Evolutionary conservation across 768 basidiomycete species (phyloP).

Genomic region (Pisolithus orientalis): DNA sequence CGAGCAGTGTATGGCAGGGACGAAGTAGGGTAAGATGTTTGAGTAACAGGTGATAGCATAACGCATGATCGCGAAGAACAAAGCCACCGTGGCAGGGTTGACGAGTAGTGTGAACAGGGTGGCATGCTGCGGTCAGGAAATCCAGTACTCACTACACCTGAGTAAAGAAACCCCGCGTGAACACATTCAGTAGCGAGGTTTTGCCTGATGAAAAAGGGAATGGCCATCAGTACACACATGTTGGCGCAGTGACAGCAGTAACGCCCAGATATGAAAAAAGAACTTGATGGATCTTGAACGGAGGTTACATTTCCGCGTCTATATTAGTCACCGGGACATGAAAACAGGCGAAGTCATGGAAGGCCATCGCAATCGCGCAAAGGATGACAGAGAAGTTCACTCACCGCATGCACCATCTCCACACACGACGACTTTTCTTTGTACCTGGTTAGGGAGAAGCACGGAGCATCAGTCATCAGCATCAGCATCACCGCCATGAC

Average conservation of each 20-base stretch:
- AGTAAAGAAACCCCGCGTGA: slow-evolving; percentile 88
- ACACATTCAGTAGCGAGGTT: slow-evolving; percentile 83
- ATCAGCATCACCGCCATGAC: background rate
- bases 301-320: too few relatives aligned
- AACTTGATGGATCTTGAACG: background rate
- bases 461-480: slow-evolving; percentile 8
- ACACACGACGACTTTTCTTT: slow-evolving; percentile 78
- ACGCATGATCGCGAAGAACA: background rate
- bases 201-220: slow-evolving; percentile 45
- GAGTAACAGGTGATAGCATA: background rate
- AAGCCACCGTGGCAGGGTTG: background rate
- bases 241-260: background rate
- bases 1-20: background rate
- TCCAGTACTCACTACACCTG: slow-evolving; percentile 71
- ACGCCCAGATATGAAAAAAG: background rate
- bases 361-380: background rate
- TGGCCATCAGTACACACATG: background rate
- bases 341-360: background rate
- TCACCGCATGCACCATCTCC: slow-evolving; percentile 94
- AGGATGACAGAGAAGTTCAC: slow-evolving; percentile 14
- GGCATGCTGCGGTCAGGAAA: too few relatives aligned
- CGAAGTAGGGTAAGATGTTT: background rate
- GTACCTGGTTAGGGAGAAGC: slow-evolving; percentile 30
- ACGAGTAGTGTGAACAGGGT: too few relatives aligned
- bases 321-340: background rate